Base-by-base conservation (phyloP, 225 moss, liverwort and hornwort species). In the Thuidium tamariscinum region DNA sequence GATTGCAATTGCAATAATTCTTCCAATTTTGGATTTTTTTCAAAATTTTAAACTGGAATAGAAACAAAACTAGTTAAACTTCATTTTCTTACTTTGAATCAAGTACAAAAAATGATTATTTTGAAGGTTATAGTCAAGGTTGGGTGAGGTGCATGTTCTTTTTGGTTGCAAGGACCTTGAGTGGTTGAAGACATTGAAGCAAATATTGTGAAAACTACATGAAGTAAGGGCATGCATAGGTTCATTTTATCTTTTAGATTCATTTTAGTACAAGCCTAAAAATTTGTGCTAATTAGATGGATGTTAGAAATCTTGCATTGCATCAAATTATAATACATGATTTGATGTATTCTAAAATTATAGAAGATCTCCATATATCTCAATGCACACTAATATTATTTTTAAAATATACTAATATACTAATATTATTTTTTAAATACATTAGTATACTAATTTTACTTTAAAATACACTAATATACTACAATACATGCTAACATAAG, bases 141-240 rank as follows among this genome's bases (percentile, higher is more conserved):
- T 41, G 41, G 23, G 13, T 7, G 15, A 41, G 0, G 1, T 42
- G 2, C 9, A 27, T 23, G 2, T 1, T 39, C 2, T 68, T 14
- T 68, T 7, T 2, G 4, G 13, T 4, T 41, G 4, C 8, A 1
- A 0, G 1, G 5, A 27, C 9, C 2, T 42, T 1, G 26, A 8
- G 2, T 0, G 5, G 1, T 16, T 27, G 2, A 5, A 0, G 16
- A 13, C 15, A 70, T 42, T 70, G 5, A 42, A 42, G 3, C 27
- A 70, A 68, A 13, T 23, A 23, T 23, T 7, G 23, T 23, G 4
- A 68, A 39, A 68, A 23, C 1, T 39, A 22, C 37, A 68, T 39
- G 23, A 4, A 70, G 0, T 27, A 27, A 8, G 7, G 25, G 10
- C 16, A 5, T 16, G 27, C 22, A 1, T 70, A 29, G 71, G 0